Base-by-base conservation (phyloP, 2,329 filamentous ascomycete species). In the Ascochyta fabae region DNA sequence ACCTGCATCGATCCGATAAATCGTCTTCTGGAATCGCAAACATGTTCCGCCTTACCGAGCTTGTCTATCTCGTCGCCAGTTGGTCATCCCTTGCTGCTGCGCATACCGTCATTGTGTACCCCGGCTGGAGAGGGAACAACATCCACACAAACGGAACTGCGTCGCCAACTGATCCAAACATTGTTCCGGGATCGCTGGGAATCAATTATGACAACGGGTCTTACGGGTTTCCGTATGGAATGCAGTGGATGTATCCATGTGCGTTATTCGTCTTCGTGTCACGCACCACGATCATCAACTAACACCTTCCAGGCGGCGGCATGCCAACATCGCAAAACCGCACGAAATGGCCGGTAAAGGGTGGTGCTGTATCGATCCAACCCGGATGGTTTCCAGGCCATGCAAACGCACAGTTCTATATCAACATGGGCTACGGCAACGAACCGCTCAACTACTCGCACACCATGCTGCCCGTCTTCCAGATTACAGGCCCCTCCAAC, bases 241-340 rank as follows among this genome's bases (percentile, higher is more conserved):
- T 95, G 90, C 90, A 96, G 80, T 97, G 92, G 92, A 87, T 88
- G 74, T 96, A 96, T 80, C 92, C 93, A 76, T 97, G 92, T 96
- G 81, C 79, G 91, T 80, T 29, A 22, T 8, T 31, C 9, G 13
- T 23, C 16, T 16, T 29, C 19, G 24, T 23, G 15, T 23, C 8
- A 6, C 15, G 15, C 31, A 34, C 22, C n/a, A 31, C 5, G 31
- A 15, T 3, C n/a, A 39, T 9, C 13, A 24, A 48, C 61, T 69
- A 48, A 68, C 31, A 56, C 15, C 15, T 33, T 12, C 16, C 68
- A 97, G 94, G 94, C 74, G 95, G 95, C 55, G 95, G 95, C 59
- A 87, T 94, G 80, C 81, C 82, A 42, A 84, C 86, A 34, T 90
- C 91, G 0, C 83, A 78, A 40, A 98, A 99, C 79, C 87, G 94